phyloP scores from a whole-genome alignment of 2,329 filamentous ascomycete species.

The Sphaceloma murrayae region DNA sequence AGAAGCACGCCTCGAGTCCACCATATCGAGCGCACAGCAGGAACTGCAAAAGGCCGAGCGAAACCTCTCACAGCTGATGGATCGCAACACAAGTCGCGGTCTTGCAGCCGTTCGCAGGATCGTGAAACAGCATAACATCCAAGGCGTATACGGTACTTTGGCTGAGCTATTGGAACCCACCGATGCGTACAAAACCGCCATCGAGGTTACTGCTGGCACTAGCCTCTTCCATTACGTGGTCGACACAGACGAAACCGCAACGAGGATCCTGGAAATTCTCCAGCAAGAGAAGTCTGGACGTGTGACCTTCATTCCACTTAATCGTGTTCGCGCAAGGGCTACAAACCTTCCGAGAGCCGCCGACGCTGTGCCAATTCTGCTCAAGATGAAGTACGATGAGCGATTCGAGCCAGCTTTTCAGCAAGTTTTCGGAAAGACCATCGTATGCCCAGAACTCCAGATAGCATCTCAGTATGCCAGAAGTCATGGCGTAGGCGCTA shows the following conservation, averaged over 20 bases:
- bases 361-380: slow-evolving; percentile 78
- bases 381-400: slow-evolving; percentile 70
- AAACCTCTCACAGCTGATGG: slow-evolving; percentile 74
- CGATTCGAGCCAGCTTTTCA: slow-evolving; percentile 77
- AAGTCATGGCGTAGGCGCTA: slow-evolving; percentile 82
- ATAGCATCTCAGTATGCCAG: slow-evolving; percentile 85
- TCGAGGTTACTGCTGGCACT: slow-evolving; percentile 85
- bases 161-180: slow-evolving; percentile 85
- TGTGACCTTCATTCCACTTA: slow-evolving; percentile 90
- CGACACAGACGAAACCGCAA: slow-evolving; percentile 81
- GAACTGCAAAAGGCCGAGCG: slow-evolving; percentile 71
- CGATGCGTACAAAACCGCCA: slow-evolving; percentile 75
- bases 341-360: slow-evolving; percentile 70
- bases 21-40: slow-evolving; percentile 63
- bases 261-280: slow-evolving; percentile 67
- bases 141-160: slow-evolving; percentile 83
- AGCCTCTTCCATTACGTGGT: slow-evolving; percentile 95
- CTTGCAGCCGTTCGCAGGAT: slow-evolving; percentile 78
- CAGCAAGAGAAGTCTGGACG: slow-evolving; percentile 72
- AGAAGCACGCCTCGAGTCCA: slow-evolving; percentile 73
- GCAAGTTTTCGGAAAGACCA: slow-evolving; percentile 90
- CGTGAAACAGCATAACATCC: slow-evolving; percentile 66
- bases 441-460: slow-evolving; percentile 82
- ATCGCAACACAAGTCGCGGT: slow-evolving; percentile 75
- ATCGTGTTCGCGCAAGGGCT: slow-evolving; percentile 61